These are phyloP conservation scores for Henckelia pumila DNA, from an alignment of 257 asterid genomes.

Conservation along the genomic window DNA sequence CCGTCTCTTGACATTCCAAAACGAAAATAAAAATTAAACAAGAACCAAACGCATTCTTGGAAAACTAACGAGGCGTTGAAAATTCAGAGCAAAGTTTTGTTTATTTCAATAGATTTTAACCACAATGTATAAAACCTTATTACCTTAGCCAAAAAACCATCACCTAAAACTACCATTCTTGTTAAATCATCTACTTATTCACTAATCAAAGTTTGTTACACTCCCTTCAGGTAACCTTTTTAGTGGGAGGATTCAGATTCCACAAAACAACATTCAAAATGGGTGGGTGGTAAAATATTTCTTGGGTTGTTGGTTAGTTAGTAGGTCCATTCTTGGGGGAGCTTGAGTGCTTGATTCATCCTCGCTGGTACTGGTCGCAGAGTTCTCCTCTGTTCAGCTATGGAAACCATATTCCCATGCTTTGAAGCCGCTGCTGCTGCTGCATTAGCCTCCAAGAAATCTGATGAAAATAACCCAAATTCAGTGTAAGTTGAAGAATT, in stretches of 20 bases:
- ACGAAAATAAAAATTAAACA: too few species aligned
- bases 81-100: not conserved
- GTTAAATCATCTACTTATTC: not conserved
- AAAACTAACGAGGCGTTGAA: too few species aligned
- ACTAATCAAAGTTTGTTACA: not conserved
- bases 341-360: constrained; percentile 47
- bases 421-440: too few species aligned
- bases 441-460: constrained; percentile 14
- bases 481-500: too few species aligned
- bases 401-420: constrained; percentile 18
- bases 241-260: too few species aligned
- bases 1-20: too few species aligned
- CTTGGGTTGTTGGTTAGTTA: constrained; percentile 18
- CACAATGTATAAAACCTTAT: not conserved
- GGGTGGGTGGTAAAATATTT: not conserved
- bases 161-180: not conserved
- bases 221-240: not conserved
- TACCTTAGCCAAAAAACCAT: not conserved
- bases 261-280: not conserved
- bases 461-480: not conserved
- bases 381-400: constrained; percentile 32
- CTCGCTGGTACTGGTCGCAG: constrained; percentile 23
- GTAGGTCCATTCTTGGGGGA: constrained; percentile 85
- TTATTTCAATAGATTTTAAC: not conserved
- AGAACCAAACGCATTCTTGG: not conserved